A percentile compares a stretch with the other conserved stretches of the same genome.
phyloP scores from a whole-genome alignment of 345 rosid genomes.

The Lenwebbia sp. region DNA sequence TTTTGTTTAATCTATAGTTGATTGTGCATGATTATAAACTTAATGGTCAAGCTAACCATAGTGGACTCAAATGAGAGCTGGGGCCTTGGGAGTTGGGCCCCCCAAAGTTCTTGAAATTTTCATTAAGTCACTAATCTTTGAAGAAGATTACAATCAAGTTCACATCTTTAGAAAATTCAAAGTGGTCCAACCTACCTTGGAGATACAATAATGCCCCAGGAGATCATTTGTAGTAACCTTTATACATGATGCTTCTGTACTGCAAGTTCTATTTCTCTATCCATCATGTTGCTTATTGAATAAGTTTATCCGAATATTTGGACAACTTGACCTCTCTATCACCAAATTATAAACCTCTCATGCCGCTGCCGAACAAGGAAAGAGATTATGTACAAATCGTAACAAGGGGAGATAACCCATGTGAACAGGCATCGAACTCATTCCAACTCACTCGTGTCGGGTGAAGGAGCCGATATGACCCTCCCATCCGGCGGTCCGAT shows the following conservation, averaged over 20 bases:
- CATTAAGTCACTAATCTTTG: neutral
- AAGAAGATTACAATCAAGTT: neutral
- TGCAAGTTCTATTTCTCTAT: neutral
- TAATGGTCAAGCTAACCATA: neutral
- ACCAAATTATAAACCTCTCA: neutral
- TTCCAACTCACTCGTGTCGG: neutral
- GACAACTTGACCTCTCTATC: neutral
- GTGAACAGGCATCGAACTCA: neutral
- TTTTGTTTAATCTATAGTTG: neutral
- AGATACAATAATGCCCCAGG: neutral
- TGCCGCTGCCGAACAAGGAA: neutral
- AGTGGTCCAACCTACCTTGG: neutral
- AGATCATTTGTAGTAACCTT: neutral
- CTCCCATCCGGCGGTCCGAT: neutral
- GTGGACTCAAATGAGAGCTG: neutral
- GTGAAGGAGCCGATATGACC: neutral
- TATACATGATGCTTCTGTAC: neutral
- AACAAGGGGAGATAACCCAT: neutral
- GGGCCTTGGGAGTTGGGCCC: neutral
- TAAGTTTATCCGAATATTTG: neutral
- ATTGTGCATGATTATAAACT: neutral
- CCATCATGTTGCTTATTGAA: neutral
- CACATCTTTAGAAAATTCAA: neutral
- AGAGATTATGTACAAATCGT: neutral
- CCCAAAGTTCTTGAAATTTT: neutral